Evolutionary conservation across 306 rosid species (phyloP).

Genomic region (Citrullus colocynthis): DNA sequence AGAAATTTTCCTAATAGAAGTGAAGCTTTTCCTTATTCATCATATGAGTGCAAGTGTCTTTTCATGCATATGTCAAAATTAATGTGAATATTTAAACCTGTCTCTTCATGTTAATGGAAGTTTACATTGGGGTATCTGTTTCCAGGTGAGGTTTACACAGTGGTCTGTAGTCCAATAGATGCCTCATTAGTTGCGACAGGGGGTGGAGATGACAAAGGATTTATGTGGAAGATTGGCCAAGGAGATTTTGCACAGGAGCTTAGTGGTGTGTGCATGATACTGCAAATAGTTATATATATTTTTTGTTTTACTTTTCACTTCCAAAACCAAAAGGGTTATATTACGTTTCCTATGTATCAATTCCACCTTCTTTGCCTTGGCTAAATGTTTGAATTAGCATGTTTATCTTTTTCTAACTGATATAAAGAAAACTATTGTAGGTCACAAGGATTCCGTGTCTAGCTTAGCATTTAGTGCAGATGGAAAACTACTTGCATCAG

Average conservation of each 20-base stretch:
- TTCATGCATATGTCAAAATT: not conserved
- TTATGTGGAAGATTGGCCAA: constrained; percentile 70
- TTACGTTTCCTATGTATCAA: not conserved
- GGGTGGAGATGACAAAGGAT: constrained; percentile 77
- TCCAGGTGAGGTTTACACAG: constrained; percentile 66
- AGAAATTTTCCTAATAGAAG: not conserved
- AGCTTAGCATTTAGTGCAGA: constrained; percentile 66
- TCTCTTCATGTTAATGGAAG: not conserved
- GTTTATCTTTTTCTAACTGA: not conserved
- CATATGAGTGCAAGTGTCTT: not conserved
- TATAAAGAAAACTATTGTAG: constrained; percentile 28
- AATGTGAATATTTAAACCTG: not conserved
- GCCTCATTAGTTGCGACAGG: constrained; percentile 70
- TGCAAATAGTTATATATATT: not conserved
- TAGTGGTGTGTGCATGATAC: constrained; percentile 29
- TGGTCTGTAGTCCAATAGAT: constrained; percentile 72
- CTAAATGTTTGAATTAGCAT: not conserved
- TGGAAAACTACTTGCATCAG: constrained; percentile 72
- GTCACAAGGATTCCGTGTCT: constrained; percentile 65
- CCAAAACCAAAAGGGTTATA: not conserved
- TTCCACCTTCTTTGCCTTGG: not conserved
- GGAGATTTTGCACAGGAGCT: constrained; percentile 87
- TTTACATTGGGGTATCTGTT: not conserved
- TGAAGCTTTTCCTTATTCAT: not conserved
- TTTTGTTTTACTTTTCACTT: not conserved